These are phyloP conservation scores for Smallanthus sonchifolius DNA, from an alignment of 129 eudicot species.

Conservation along the genomic window DNA sequence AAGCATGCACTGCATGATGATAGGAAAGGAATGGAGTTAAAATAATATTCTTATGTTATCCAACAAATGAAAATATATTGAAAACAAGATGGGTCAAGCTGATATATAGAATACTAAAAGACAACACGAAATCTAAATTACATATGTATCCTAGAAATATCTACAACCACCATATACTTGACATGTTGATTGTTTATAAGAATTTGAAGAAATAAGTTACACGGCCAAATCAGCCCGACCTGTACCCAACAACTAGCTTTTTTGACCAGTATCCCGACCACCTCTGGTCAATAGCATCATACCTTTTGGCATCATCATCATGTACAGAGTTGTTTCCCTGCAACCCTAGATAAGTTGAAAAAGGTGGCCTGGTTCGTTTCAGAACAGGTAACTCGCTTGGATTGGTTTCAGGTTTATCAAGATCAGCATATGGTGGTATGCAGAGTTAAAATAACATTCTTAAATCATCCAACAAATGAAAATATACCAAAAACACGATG, in stretches of 20 bases:
- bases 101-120: not conserved
- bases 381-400: conserved; percentile 37
- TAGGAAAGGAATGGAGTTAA: not conserved
- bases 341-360: conserved; percentile 34
- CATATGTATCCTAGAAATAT: too few relatives aligned
- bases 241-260: not conserved
- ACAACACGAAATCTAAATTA: too few relatives aligned
- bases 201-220: too few relatives aligned
- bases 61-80: not conserved
- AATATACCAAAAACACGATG: not conserved
- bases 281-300: not conserved
- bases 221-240: too few relatives aligned
- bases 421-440: conserved; percentile 26
- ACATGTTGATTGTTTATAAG: too few relatives aligned
- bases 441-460: not conserved
- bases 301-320: conserved; percentile 38
- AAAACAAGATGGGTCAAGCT: not conserved
- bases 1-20: not conserved
- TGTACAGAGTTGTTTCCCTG: conserved; percentile 29
- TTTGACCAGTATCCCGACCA: not conserved
- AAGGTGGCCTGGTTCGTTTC: conserved; percentile 68
- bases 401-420: conserved; percentile 29
- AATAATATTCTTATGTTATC: not conserved
- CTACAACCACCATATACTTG: too few relatives aligned
- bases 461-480: not conserved